phyloP scores from a whole-genome alignment of 805 yeast species.

The Metschnikowia aberdeeniae region DNA sequence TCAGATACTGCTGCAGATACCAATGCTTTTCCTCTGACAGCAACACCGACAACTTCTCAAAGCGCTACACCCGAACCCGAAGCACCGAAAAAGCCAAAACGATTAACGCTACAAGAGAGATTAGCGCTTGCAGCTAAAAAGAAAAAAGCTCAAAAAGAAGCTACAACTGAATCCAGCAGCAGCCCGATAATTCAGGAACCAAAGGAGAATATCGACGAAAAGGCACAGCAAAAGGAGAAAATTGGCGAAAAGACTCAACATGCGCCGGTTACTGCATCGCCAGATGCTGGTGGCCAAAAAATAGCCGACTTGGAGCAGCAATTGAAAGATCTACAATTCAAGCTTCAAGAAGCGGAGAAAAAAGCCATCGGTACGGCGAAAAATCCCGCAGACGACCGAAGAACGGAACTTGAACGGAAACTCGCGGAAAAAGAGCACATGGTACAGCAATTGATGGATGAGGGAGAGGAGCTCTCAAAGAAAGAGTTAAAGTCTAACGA shows the following conservation, averaged over 20 bases:
- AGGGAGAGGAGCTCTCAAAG: conserved; percentile 69
- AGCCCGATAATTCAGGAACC: neutral
- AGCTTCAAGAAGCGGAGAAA: conserved; percentile 2
- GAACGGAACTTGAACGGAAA: conserved; percentile 22
- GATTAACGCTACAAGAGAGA: conserved; percentile 79
- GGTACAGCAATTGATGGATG: conserved; percentile 63
- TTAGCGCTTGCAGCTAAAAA: conserved; percentile 74
- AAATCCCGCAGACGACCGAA: neutral
- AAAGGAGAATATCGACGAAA: no score
- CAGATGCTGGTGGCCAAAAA: neutral
- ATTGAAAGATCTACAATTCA: neutral
- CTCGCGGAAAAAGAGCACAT: conserved; percentile 52
- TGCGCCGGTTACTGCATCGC: no score
- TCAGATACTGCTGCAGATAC: no score
- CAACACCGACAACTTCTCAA: neutral
- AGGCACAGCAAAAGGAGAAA: no score
- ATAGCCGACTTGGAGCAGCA: neutral
- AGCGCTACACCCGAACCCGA: neutral
- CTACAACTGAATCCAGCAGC: no score
- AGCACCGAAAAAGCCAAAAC: conserved; percentile 39
- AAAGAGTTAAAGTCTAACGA: conserved; percentile 68
- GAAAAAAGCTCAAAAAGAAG: conserved; percentile 18
- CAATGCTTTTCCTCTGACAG: no score
- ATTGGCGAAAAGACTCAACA: no score
- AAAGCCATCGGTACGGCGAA: neutral